Conservation (phyloP, 2,329 filamentous ascomycete species). For the Blastomyces percursus region DNA sequence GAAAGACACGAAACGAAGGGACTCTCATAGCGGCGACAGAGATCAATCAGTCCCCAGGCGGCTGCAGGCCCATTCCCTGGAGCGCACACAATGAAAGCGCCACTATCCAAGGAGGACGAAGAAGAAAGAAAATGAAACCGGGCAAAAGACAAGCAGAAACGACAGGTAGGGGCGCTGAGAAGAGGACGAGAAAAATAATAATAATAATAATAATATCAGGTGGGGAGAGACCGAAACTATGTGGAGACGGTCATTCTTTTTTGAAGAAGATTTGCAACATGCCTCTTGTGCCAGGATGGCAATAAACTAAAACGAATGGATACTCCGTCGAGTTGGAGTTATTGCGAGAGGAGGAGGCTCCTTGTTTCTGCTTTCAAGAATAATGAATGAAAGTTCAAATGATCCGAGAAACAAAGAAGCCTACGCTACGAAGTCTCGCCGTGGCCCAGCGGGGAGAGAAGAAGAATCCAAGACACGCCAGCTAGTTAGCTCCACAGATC, state of each 20-base stretch:
- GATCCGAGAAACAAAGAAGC: too few species aligned
- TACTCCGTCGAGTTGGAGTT: neutral
- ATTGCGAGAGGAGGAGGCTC: neutral
- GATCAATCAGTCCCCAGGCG: neutral
- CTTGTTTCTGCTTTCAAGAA: neutral
- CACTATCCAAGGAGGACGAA: neutral
- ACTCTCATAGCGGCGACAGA: slow-evolving; percentile 15
- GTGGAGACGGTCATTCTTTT: neutral
- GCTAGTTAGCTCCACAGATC: too few species aligned
- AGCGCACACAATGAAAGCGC: neutral
- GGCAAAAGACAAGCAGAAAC: neutral
- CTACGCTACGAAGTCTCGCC: too few species aligned
- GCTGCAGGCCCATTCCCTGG: slow-evolving; percentile 10
- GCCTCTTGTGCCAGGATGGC: neutral
- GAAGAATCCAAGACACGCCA: too few species aligned
- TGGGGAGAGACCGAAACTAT: neutral
- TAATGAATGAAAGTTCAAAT: too few species aligned
- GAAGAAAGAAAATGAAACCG: neutral
- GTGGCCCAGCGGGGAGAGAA: too few species aligned
- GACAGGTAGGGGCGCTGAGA: neutral
- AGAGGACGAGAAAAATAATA: neutral
- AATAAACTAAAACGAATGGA: neutral
- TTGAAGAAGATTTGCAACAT: neutral
- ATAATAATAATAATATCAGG: neutral
- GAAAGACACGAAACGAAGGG: slow-evolving; percentile 16